A percentile compares a stretch with the other conserved stretches of the same genome.
phyloP scores from a whole-genome alignment of 2,329 filamentous ascomycete genomes.

The Scedosporium apiospermum region DNA sequence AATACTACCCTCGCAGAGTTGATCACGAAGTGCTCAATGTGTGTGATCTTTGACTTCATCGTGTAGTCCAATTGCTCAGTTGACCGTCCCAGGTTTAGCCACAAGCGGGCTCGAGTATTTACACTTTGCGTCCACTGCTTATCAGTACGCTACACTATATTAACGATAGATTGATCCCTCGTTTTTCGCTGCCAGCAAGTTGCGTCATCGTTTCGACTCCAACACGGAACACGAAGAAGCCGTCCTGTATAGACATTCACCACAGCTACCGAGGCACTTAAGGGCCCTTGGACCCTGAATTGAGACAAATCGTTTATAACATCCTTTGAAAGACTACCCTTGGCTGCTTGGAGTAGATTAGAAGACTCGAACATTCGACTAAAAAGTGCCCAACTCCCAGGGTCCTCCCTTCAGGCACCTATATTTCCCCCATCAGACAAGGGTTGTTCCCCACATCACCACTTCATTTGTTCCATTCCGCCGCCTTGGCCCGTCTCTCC shows the following conservation, averaged over 20 bases:
- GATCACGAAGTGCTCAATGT: too few relatives aligned
- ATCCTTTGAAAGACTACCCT: neutral
- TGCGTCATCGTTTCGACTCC: neutral
- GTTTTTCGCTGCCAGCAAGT: neutral
- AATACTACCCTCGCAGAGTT: too few relatives aligned
- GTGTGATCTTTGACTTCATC: too few relatives aligned
- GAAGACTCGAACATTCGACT: too few relatives aligned
- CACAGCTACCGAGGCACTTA: too few relatives aligned
- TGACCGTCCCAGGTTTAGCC: too few relatives aligned
- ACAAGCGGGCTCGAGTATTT: too few relatives aligned
- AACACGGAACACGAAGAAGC: neutral
- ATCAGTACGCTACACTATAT: neutral
- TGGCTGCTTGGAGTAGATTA: neutral
- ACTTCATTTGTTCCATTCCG: conserved; percentile 52
- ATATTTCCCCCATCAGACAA: neutral
- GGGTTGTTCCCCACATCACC: conserved; percentile 14
- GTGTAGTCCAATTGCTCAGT: too few relatives aligned
- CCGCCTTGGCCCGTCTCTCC: conserved; percentile 55
- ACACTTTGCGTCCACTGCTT: too few relatives aligned
- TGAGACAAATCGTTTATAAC: neutral
- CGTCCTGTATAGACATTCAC: neutral
- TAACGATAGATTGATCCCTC: neutral
- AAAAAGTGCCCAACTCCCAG: too few relatives aligned
- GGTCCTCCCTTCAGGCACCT: neutral
- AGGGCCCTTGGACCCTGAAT: neutral